Conservation (phyloP, 495 filamentous ascomycete genomes). For the Hypoxylon fragiforme region DNA sequence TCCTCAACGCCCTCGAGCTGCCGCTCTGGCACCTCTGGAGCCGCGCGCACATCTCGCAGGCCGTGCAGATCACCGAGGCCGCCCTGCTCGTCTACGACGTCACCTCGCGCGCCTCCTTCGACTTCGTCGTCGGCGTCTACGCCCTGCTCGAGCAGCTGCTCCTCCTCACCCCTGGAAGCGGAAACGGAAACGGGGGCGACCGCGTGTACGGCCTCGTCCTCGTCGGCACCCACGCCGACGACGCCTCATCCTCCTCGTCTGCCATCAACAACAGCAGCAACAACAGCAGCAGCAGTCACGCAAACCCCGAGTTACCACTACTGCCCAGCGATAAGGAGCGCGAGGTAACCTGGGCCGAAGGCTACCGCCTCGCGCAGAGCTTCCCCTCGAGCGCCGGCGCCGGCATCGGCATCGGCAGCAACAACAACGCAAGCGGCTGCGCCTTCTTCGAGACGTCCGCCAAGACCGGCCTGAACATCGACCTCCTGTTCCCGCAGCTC, state of each 20-base stretch:
- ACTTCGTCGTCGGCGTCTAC: too few relatives aligned
- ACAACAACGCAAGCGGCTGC: too few relatives aligned
- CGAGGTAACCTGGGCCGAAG: slow-evolving; percentile 35
- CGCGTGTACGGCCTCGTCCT: slow-evolving; percentile 41
- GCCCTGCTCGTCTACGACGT: slow-evolving; percentile 47
- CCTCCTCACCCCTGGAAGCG: too few relatives aligned
- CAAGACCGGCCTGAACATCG: slow-evolving; percentile 43
- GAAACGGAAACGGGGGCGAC: too few relatives aligned
- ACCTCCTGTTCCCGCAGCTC: slow-evolving; percentile 36
- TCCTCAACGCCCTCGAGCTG: slow-evolving; percentile 46
- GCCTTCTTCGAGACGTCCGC: slow-evolving; percentile 45
- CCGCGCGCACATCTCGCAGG: slow-evolving; percentile 41
- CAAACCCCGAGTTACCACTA: too few relatives aligned
- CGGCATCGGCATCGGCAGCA: too few relatives aligned
- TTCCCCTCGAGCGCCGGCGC: too few relatives aligned
- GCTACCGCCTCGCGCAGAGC: slow-evolving; percentile 28
- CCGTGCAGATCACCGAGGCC: slow-evolving; percentile 46
- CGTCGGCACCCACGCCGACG: slow-evolving; percentile 44
- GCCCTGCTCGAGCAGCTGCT: too few relatives aligned
- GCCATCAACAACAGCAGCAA: too few relatives aligned
- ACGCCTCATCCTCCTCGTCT: too few relatives aligned
- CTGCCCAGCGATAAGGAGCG: slow-evolving; percentile 34
- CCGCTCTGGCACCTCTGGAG: slow-evolving; percentile 38
- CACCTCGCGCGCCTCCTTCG: slow-evolving; percentile 39
- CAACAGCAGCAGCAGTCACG: too few relatives aligned